A percentile compares a stretch with the other conserved stretches of the same genome.
Evolutionary conservation across 257 asterid species (phyloP).

Genomic region (Solanum piurae): DNA sequence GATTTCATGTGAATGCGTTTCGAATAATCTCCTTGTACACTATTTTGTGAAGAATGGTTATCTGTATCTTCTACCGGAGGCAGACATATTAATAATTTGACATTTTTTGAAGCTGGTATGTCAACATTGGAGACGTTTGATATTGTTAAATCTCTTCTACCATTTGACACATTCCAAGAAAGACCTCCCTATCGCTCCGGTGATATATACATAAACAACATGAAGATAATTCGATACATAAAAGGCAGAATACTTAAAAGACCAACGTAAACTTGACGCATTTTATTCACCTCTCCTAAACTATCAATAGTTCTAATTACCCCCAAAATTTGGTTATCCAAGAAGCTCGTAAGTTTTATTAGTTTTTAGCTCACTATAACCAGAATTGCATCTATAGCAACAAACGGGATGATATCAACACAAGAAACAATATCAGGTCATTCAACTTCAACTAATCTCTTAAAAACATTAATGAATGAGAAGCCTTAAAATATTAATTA

Average conservation of each 20-base stretch:
- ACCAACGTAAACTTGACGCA: no score
- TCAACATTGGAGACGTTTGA: slow-evolving; percentile 15
- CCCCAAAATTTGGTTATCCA: background rate
- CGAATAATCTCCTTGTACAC: no score
- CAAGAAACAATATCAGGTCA: slow-evolving; percentile 10
- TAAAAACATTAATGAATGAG: background rate
- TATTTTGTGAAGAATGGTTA: no score
- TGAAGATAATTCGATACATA: background rate
- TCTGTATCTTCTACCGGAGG: no score
- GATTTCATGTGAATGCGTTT: no score
- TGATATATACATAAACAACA: background rate
- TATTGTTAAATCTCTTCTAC: slow-evolving; percentile 20
- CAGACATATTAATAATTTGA: no score
- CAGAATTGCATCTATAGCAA: slow-evolving; percentile 10
- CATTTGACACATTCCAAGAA: slow-evolving; percentile 17
- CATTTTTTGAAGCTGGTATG: slow-evolving; percentile 41
- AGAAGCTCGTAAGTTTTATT: background rate
- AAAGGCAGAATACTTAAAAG: no score
- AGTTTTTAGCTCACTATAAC: background rate
- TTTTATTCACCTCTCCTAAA: no score
- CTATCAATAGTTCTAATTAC: no score
- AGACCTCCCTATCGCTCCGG: slow-evolving; percentile 2
- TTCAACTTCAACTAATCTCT: background rate
- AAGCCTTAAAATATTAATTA: background rate
- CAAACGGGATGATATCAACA: slow-evolving; percentile 5